Percentiles rank a stretch among this genome's conserved stretches.
These are phyloP conservation scores for Macrophomina tecta DNA, from an alignment of 2,329 filamentous ascomycete species.

Conservation along the genomic window DNA sequence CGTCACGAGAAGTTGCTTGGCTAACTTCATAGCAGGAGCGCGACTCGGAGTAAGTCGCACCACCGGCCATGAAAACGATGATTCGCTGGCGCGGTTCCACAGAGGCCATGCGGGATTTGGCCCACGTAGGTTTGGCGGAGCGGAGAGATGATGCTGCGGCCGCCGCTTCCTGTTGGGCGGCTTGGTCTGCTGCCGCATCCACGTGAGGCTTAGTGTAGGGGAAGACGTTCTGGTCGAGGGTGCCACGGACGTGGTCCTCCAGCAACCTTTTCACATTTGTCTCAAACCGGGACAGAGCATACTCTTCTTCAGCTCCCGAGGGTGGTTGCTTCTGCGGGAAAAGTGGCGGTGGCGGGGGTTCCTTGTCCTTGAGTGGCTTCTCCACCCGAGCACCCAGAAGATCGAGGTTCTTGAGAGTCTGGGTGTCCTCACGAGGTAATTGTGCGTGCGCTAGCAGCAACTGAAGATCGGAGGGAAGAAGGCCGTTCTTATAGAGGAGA, in stretches of 20 bases:
- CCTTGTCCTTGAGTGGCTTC: conserved; percentile 77
- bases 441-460: conserved; percentile 84
- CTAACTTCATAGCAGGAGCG: conserved; percentile 88
- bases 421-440: conserved; percentile 74
- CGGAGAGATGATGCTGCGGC: conserved; percentile 71
- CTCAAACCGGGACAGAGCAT: conserved; percentile 85
- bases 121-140: conserved; percentile 94
- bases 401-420: conserved; percentile 78
- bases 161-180: conserved; percentile 57
- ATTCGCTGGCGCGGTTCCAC: conserved; percentile 87
- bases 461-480: conserved; percentile 82
- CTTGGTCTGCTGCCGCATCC: conserved; percentile 63
- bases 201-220: conserved; percentile 62
- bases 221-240: conserved; percentile 52
- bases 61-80: conserved; percentile 93
- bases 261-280: conserved; percentile 83
- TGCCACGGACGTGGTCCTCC: conserved; percentile 64
- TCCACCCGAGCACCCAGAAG: conserved; percentile 78
- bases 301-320: conserved; percentile 69
- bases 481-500: conserved; percentile 81
- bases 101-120: conserved; percentile 74
- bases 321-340: conserved; percentile 70
- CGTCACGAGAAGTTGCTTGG: conserved; percentile 72
- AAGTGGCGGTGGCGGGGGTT: conserved; percentile 67
- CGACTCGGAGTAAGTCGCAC: conserved; percentile 90